A percentile compares a stretch with the other conserved stretches of the same genome.
These are phyloP conservation scores for Gonapodya sp. DNA, from an alignment of 192 early-diverging fungal species.

Conservation along the genomic window DNA sequence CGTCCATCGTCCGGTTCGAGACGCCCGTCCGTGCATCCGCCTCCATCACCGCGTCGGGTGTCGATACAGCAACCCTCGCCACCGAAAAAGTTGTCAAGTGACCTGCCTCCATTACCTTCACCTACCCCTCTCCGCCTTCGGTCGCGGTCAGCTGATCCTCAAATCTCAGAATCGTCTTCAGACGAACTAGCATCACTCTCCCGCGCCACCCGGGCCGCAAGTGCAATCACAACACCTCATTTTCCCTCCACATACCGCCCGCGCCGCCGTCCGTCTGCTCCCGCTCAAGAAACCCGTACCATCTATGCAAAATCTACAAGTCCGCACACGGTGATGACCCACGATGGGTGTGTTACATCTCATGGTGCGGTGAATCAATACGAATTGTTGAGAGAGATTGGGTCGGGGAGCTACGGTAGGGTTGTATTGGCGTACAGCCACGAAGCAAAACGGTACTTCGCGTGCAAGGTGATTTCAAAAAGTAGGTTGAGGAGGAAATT, in stretches of 20 bases:
- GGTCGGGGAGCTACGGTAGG: slow-evolving; percentile 39
- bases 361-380: slow-evolving; percentile 42
- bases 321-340: background rate
- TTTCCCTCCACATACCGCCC: background rate
- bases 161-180: background rate
- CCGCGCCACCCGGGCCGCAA: background rate
- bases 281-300: background rate
- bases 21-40: background rate
- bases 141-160: background rate
- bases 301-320: background rate
- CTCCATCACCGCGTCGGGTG: background rate
- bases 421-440: slow-evolving; percentile 35
- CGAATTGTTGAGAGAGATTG: slow-evolving; percentile 38
- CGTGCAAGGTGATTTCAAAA: slow-evolving; percentile 52
- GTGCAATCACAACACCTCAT: background rate
- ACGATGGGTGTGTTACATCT: background rate
- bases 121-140: background rate
- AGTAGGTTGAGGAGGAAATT: slow-evolving; percentile 39
- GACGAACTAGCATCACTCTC: background rate
- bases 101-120: background rate
- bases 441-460: slow-evolving; percentile 34
- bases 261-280: background rate
- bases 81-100: background rate
- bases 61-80: background rate
- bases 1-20: background rate